These are phyloP conservation scores for Smallanthus sonchifolius DNA, from an alignment of 129 eudicot genomes.

Conservation along the genomic window DNA sequence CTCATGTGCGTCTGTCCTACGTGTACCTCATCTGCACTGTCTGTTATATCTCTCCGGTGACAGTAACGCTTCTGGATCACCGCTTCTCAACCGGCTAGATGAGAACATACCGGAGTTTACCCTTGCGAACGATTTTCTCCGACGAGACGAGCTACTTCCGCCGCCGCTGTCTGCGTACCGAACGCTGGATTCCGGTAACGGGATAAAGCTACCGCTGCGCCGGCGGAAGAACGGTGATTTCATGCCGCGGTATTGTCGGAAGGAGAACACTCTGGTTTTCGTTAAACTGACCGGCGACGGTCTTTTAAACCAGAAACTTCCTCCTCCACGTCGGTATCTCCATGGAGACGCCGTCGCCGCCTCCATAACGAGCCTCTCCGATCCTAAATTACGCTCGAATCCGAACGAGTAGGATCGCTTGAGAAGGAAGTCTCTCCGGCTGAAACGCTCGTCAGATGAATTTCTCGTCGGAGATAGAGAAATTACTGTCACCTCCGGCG, in stretches of 20 bases:
- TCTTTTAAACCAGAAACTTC: constrained; percentile 76
- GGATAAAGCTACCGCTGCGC: constrained; percentile 44
- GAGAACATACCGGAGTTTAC: constrained; percentile 43
- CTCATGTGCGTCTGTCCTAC: neutral
- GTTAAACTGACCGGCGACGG: constrained; percentile 80
- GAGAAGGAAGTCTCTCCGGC: constrained; percentile 55
- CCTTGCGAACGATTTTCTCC: constrained; percentile 66
- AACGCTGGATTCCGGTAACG: constrained; percentile 59
- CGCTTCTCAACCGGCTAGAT: constrained; percentile 80
- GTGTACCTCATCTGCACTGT: constrained; percentile 40
- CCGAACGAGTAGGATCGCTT: constrained; percentile 92
- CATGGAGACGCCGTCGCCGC: constrained; percentile 80
- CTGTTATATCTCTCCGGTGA: constrained; percentile 85
- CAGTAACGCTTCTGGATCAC: constrained; percentile 91
- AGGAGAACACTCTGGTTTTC: constrained; percentile 73
- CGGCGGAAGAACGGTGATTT: constrained; percentile 91
- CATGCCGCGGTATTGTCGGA: constrained; percentile 66
- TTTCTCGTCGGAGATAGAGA: constrained; percentile 51
- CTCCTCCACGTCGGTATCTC: constrained; percentile 55
- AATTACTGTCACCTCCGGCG: constrained; percentile 38
- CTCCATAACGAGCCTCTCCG: constrained; percentile 67
- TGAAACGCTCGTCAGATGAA: constrained; percentile 45
- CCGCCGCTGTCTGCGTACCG: constrained; percentile 32
- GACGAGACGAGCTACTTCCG: constrained; percentile 58
- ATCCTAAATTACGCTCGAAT: constrained; percentile 77